A percentile compares a stretch with the other conserved stretches of the same genome.
phyloP scores from a whole-genome alignment of 257 asterid species.

The Nicotiana attenuata region DNA sequence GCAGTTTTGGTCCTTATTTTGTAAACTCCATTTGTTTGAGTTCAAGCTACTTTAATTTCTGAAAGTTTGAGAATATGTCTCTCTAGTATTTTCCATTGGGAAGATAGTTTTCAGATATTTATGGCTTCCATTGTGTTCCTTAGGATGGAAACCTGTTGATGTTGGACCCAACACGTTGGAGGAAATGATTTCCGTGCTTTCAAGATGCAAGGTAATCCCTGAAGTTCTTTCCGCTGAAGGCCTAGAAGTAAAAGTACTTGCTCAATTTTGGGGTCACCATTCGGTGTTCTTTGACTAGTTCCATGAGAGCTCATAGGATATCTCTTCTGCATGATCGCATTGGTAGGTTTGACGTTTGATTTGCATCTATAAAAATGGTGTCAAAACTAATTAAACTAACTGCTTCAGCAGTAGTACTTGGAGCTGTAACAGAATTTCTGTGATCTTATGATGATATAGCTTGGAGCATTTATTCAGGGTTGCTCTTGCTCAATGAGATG shows the following conservation, averaged over 20 bases:
- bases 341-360: not conserved
- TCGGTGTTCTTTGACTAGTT: not conserved
- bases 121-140: not conserved
- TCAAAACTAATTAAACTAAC: not conserved
- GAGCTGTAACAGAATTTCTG: not conserved
- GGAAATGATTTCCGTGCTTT: constrained; percentile 47
- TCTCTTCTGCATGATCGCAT: not conserved
- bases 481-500: not conserved
- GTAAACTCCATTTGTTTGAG: not conserved
- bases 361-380: not conserved
- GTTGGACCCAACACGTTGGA: constrained; percentile 76
- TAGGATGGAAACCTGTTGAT: constrained; percentile 89
- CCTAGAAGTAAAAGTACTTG: not conserved
- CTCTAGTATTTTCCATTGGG: not conserved
- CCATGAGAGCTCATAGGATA: not conserved
- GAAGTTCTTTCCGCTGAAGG: not conserved
- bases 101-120: not conserved
- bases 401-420: not conserved
- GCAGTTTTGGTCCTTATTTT: not conserved
- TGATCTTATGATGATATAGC: not conserved
- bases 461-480: not conserved
- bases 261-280: not conserved
- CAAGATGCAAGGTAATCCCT: constrained; percentile 57
- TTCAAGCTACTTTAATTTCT: not conserved
- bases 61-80: not conserved